phyloP scores from a whole-genome alignment of 106 monocot species.

The Xerophyta viscosa region DNA sequence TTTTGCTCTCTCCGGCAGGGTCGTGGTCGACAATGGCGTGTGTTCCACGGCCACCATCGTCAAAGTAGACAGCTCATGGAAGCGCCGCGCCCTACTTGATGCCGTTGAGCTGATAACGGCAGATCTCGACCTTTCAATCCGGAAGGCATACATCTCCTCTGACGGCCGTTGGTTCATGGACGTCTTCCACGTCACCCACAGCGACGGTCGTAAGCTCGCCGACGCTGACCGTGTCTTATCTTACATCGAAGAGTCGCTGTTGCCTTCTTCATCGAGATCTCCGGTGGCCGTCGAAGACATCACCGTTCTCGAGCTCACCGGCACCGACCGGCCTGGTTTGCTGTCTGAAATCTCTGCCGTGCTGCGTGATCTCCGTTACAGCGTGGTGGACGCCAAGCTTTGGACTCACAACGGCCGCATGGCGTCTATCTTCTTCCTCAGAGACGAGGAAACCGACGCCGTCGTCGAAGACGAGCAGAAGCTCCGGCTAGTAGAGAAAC shows the following conservation, averaged over 20 bases:
- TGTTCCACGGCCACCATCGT: slow-evolving; percentile 9
- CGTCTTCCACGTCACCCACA: slow-evolving; percentile 17
- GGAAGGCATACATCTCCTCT: slow-evolving; percentile 13
- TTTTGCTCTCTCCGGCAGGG: too few relatives aligned
- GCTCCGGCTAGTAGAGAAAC: slow-evolving; percentile 23
- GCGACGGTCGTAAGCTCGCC: slow-evolving; percentile 10
- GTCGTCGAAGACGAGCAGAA: slow-evolving; percentile 22
- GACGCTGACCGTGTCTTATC: too few relatives aligned
- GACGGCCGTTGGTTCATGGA: slow-evolving; percentile 17
- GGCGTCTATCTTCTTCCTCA: slow-evolving; percentile 32
- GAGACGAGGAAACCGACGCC: slow-evolving; percentile 23
- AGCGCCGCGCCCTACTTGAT: slow-evolving; percentile 5
- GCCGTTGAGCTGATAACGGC: slow-evolving; percentile 10
- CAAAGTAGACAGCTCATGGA: slow-evolving; percentile 14
- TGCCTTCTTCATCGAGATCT: too few relatives aligned
- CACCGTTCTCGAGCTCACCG: slow-evolving; percentile 45
- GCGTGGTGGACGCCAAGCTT: slow-evolving; percentile 37
- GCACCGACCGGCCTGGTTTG: slow-evolving; percentile 50
- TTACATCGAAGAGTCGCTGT: too few relatives aligned
- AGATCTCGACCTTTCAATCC: slow-evolving; percentile 20
- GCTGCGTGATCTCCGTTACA: slow-evolving; percentile 39
- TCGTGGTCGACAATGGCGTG: slow-evolving; percentile 12
- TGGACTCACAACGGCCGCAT: slow-evolving; percentile 60
- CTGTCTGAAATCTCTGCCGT: slow-evolving; percentile 62
- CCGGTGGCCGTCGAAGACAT: too few relatives aligned